These are phyloP conservation scores for Colletotrichum melonis DNA, from an alignment of 2,329 filamentous ascomycete genomes.

Conservation along the genomic window DNA sequence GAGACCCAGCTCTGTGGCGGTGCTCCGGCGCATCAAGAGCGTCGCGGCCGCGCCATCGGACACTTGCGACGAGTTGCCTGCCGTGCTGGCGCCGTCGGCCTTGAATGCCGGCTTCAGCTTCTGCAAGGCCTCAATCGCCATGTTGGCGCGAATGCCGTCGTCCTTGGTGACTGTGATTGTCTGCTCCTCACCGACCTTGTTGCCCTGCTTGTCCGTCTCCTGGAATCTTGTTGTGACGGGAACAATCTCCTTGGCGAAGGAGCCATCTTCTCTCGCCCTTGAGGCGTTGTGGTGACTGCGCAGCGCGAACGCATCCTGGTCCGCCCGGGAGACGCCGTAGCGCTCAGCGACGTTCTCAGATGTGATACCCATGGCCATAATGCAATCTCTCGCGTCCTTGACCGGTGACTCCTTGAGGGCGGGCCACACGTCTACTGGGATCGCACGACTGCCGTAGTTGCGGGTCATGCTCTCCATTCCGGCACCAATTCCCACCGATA, in stretches of 20 bases:
- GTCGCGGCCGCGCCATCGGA: slow-evolving; percentile 88
- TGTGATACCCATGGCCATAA: slow-evolving; percentile 95
- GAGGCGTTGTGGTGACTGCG: slow-evolving; percentile 80
- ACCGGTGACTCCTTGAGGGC: slow-evolving; percentile 72
- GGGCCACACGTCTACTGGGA: slow-evolving; percentile 85
- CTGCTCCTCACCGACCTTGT: slow-evolving; percentile 65
- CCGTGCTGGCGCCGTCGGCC: slow-evolving; percentile 79
- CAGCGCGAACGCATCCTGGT: slow-evolving; percentile 87
- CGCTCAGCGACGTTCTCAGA: slow-evolving; percentile 87
- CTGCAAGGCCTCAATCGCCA: slow-evolving; percentile 76
- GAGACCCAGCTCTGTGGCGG: slow-evolving; percentile 79
- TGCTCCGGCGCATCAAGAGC: slow-evolving; percentile 86
- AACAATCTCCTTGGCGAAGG: slow-evolving; percentile 83
- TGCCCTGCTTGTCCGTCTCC: slow-evolving; percentile 70
- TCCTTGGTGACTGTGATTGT: slow-evolving; percentile 78
- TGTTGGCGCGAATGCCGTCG: slow-evolving; percentile 81
- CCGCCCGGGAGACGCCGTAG: slow-evolving; percentile 77
- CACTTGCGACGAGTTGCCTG: slow-evolving; percentile 88
- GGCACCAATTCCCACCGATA: slow-evolving; percentile 81
- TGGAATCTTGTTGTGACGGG: slow-evolving; percentile 79
- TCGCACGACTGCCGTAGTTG: slow-evolving; percentile 88
- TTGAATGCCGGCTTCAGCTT: slow-evolving; percentile 90
- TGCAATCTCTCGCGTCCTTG: slow-evolving; percentile 82
- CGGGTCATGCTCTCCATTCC: slow-evolving; percentile 98
- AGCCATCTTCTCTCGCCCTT: slow-evolving; percentile 73